Percentiles rank a stretch among this genome's conserved stretches.
Evolutionary conservation across 805 yeast genomes (phyloP).

Genomic region (Pichia nakasei): DNA sequence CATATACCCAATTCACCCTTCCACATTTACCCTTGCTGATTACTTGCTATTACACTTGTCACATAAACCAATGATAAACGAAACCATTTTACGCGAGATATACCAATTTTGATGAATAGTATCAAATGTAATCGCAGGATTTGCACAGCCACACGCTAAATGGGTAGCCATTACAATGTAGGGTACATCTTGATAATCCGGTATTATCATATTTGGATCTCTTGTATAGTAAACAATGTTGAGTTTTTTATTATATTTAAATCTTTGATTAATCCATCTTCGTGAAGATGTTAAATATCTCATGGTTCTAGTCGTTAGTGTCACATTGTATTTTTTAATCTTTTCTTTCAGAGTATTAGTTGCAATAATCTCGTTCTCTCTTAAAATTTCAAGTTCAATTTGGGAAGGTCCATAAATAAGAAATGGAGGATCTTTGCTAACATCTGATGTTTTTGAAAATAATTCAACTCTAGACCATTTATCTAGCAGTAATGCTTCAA

Average conservation of each 20-base stretch:
- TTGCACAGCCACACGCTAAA: constrained; percentile 17
- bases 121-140: constrained; percentile 18
- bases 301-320: constrained; percentile 23
- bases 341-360: constrained; percentile 20
- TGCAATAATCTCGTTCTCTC: constrained; percentile 21
- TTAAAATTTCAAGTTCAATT: constrained; percentile 23
- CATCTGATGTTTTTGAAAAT: constrained; percentile 1
- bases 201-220: constrained; percentile 22
- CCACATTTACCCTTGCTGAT: not conserved
- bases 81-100: constrained; percentile 22
- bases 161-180: constrained; percentile 26
- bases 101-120: constrained; percentile 24
- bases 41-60: constrained; percentile 12
- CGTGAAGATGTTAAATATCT: constrained; percentile 24
- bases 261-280: constrained; percentile 27
- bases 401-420: constrained; percentile 27
- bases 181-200: constrained; percentile 23
- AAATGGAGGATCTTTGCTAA: constrained; percentile 17
- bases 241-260: constrained; percentile 14
- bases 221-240: constrained; percentile 21
- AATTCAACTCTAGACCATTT: constrained; percentile 6
- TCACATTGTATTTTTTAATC: constrained; percentile 17
- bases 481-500: constrained; percentile 7
- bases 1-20: no score
- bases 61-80: constrained; percentile 19